These are phyloP conservation scores for Blastomyces percursus DNA, from an alignment of 2,329 filamentous ascomycete genomes.

Conservation along the genomic window DNA sequence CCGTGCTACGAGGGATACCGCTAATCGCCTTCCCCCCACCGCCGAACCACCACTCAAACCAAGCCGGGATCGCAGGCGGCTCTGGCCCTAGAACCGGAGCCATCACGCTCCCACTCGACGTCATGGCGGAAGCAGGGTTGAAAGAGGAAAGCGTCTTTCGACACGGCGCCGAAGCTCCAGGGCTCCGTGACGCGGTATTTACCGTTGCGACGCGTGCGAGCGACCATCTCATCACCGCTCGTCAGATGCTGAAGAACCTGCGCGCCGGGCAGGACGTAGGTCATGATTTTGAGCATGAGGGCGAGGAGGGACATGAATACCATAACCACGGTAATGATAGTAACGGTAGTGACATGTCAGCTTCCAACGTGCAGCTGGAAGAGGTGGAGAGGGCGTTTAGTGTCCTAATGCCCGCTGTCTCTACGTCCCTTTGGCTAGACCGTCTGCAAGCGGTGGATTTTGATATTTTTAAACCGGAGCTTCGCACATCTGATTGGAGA, in stretches of 20 bases:
- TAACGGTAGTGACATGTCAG: slow-evolving; percentile 27
- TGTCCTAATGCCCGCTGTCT: slow-evolving; percentile 67
- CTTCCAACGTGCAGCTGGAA: slow-evolving; percentile 23
- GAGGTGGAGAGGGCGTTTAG: slow-evolving; percentile 62
- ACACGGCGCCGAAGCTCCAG: slow-evolving; percentile 63
- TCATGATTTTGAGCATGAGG: slow-evolving; percentile 80
- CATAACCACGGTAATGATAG: slow-evolving; percentile 27
- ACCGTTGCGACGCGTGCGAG: slow-evolving; percentile 85
- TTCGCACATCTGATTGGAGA: slow-evolving; percentile 64
- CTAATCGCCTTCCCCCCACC: slow-evolving; percentile 69
- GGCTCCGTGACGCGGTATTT: slow-evolving; percentile 82
- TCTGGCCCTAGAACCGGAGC: slow-evolving; percentile 45
- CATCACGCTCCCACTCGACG: slow-evolving; percentile 72
- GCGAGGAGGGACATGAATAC: slow-evolving; percentile 58
- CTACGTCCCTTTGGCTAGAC: slow-evolving; percentile 67
- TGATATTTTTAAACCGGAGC: slow-evolving; percentile 58
- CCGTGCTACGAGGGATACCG: slow-evolving; percentile 76
- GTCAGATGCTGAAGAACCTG: slow-evolving; percentile 79
- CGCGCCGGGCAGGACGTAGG: slow-evolving; percentile 61
- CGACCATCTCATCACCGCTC: slow-evolving; percentile 86
- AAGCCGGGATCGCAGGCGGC: slow-evolving; percentile 28
- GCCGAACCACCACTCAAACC: slow-evolving; percentile 45
- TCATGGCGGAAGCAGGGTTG: slow-evolving; percentile 73
- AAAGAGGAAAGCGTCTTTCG: slow-evolving; percentile 85
- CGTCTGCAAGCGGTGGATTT: slow-evolving; percentile 72